Evolutionary conservation across 495 filamentous ascomycete species (phyloP), one percentile per base, ranked within the genome.

Genomic region (Antarctomyces pellizariae): DNA sequence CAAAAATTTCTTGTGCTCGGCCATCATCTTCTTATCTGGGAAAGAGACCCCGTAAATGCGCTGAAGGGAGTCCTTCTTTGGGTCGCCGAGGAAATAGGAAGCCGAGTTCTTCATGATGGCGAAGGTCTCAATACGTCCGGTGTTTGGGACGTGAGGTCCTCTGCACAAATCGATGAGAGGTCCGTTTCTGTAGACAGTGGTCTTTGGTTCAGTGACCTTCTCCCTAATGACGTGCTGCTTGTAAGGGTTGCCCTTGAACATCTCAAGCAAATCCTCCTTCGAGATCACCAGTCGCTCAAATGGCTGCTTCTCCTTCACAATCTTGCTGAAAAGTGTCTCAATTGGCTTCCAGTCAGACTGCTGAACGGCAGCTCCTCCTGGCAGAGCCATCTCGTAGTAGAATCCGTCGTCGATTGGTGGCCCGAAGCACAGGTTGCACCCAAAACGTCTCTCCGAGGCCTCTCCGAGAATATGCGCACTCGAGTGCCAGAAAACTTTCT

Each of bases 21-120:
- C 62, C 62, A 95, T 74, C 38, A 58, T 58, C 57, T 91, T 89
- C 62, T 95, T 95, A 44, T 95, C 84, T 0, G 89, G 89, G 51
- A 93, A 97, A 13, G 80, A 89, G 25, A 97, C 70, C 39, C 84
- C 89, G 42, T 92, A 86, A 29, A 97, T 84, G 32, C 86, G 75
- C 47, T 95, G 89, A 16, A 97, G 56, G 5, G 80, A 86, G 42
- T 95, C 86, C 43, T 93, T 89, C 39, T 64, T 63, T 33, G 80
- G 68, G 47, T 92, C 80, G 17, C 89, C 89, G 8, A 93, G 68
- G 63, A 89, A 97, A 45, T 95, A 95, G 9, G 82, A 89, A 3
- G 89, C 77, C 2, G 80, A 91, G 53, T 93, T 89, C 69, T 78
- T 44, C 67, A 89, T 76, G 44, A 97, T 75, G 38, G 83, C 69